These are phyloP conservation scores for Geranomyces variabilis DNA, from an alignment of 192 early-diverging fungal genomes.

Conservation along the genomic window DNA sequence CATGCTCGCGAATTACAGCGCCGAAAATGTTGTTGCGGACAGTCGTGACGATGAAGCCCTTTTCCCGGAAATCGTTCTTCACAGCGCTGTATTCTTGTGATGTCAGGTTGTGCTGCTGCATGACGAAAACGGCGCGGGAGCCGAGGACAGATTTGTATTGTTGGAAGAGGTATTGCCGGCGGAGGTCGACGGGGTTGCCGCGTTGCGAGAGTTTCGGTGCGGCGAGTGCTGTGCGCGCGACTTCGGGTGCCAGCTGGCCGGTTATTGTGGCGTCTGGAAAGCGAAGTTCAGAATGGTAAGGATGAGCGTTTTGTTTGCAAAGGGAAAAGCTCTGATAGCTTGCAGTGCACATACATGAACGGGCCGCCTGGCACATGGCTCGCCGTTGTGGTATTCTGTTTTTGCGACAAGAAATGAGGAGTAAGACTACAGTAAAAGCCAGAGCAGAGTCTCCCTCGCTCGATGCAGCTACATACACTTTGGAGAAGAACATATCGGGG, in stretches of 20 bases:
- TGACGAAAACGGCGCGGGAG: conserved; percentile 33
- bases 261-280: conserved; percentile 19
- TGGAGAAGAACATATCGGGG: too few relatives aligned
- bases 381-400: too few relatives aligned
- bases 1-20: conserved; percentile 10
- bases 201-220: conserved; percentile 26
- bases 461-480: too few relatives aligned
- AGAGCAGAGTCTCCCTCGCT: too few relatives aligned
- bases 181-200: conserved; percentile 33
- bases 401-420: too few relatives aligned
- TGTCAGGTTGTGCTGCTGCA: conserved; percentile 37
- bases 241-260: conserved; percentile 8
- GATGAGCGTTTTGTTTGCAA: too few relatives aligned
- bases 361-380: too few relatives aligned
- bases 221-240: conserved; percentile 6
- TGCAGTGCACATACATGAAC: too few relatives aligned
- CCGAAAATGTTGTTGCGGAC: conserved; percentile 32
- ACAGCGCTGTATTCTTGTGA: conserved; percentile 24
- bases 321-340: too few relatives aligned
- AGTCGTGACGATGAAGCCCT: conserved; percentile 30
- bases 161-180: conserved; percentile 31
- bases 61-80: conserved; percentile 27
- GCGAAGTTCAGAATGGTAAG: neutral
- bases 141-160: conserved; percentile 35
- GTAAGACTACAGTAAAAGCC: too few relatives aligned